Percentiles rank a stretch among this genome's conserved stretches.
Conservation (phyloP, 306 rosid genomes). For the Ormosia emarginata region DNA sequence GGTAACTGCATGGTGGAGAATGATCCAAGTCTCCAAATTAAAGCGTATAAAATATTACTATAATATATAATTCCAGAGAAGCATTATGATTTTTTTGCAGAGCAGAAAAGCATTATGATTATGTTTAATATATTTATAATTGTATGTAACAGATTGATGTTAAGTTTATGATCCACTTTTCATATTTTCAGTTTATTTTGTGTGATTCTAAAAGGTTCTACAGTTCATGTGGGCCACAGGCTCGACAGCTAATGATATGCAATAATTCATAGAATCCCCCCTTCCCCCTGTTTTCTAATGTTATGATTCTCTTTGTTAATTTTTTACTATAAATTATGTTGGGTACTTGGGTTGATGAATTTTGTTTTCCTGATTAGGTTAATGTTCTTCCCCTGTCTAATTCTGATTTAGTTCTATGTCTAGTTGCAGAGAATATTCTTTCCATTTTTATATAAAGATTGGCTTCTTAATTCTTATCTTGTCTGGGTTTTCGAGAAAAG, state of each 20-base stretch:
- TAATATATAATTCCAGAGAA: neutral
- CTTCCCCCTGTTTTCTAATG: neutral
- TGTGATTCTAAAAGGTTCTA: conserved; percentile 7
- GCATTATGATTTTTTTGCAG: too few species aligned
- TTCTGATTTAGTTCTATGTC: neutral
- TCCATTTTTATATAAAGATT: neutral
- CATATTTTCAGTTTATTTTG: neutral
- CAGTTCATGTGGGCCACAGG: conserved; percentile 28
- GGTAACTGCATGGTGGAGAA: neutral
- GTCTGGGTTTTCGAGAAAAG: conserved; percentile 1
- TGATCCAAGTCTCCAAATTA: neutral
- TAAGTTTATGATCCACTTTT: neutral
- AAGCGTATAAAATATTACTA: neutral
- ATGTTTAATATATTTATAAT: neutral
- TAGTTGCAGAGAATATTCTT: conserved; percentile 13
- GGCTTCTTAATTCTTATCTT: neutral
- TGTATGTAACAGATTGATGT: neutral
- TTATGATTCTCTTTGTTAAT: neutral
- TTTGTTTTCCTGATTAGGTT: conserved; percentile 4
- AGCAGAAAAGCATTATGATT: neutral
- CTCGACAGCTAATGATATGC: conserved; percentile 37
- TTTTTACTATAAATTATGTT: neutral
- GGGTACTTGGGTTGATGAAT: neutral
- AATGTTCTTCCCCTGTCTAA: neutral
- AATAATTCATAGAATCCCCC: conserved; percentile 23